phyloP scores from a whole-genome alignment of 176 grass and related monocot genomes.

The Hyparrhenia diplandra region DNA sequence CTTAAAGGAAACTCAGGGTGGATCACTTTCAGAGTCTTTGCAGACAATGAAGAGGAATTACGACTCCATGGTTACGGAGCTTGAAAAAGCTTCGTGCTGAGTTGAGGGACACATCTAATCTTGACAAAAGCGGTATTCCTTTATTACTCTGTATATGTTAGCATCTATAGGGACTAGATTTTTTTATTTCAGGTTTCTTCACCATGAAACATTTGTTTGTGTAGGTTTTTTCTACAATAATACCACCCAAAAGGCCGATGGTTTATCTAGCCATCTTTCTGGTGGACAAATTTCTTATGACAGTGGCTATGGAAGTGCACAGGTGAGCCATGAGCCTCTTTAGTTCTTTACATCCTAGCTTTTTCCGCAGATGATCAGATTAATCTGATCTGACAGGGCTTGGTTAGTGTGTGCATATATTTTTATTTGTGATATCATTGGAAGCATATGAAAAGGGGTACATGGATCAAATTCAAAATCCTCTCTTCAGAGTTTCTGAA shows the following conservation, averaged over 20 bases:
- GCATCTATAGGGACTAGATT: neutral
- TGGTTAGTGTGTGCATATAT: neutral
- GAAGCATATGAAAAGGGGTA: neutral
- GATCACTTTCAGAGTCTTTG: constrained; percentile 81
- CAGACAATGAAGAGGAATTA: constrained; percentile 86
- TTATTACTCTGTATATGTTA: neutral
- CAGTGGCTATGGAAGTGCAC: constrained; percentile 45
- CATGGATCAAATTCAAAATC: neutral
- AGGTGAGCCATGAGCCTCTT: constrained; percentile 29
- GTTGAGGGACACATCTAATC: constrained; percentile 60
- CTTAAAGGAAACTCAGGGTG: constrained; percentile 74
- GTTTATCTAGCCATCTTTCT: constrained; percentile 44
- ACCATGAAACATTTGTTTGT: constrained; percentile 24
- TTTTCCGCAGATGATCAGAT: neutral
- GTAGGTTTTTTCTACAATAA: constrained; percentile 55
- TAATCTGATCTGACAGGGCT: neutral
- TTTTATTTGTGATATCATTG: neutral
- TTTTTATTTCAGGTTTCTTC: neutral
- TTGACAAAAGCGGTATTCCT: constrained; percentile 48
- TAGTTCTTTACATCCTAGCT: constrained; percentile 4
- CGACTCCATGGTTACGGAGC: constrained; percentile 76
- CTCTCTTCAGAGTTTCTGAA: neutral
- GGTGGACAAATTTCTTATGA: constrained; percentile 59
- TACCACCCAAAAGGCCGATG: constrained; percentile 51
- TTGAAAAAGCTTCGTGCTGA: constrained; percentile 85